Evolutionary conservation across 345 rosid species (phyloP), one percentile per base, ranked within the genome.

Genomic region (Mercurialis annua): DNA sequence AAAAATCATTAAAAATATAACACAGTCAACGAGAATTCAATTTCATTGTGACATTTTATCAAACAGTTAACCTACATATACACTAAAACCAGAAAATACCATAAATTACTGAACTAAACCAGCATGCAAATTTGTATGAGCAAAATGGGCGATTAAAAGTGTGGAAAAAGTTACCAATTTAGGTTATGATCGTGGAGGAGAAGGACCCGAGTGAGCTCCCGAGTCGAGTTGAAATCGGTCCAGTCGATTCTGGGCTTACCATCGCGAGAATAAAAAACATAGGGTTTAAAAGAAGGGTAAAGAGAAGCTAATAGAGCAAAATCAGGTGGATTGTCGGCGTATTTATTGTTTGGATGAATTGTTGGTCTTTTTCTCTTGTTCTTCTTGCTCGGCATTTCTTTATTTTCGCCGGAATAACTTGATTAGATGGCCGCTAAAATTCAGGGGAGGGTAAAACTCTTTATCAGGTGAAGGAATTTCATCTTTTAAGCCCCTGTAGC

Each of bases 171-270:
- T 9, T 59, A 89, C 94, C 97, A 85, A 52, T 76, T 57, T 73
- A 94, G 72, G 62, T 69, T 77, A 15, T 89, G 89, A 62, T 89
- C 96, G 53, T 91, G 92, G 54, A 87, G 78, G 18, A 94, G 97
- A 54, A 91, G 80, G 80, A 75, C 67, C 40, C 96, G 88, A 17
- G 95, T 91, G 76, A 94, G 97, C 66, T 94, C 96, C 4, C 96
- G 81, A 30, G 92, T 86, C 33, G 97, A 87, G 73, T 89, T 84
- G 83, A 84, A 89, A 68, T 91, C 90, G 38, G 97, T 84, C 97
- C 97, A 94, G 63, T 94, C 87, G 62, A 94, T 87, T 62, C 83
- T 84, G 60, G 96, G 83, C 43, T 85, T 80, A 54, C 75, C 87
- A 21, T 86, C 84, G 33, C 85, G 80, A 58, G 85, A 73, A 80